These are phyloP conservation scores for Triticum timopheevii DNA, from an alignment of 176 grass and related monocot species.

Conservation along the genomic window DNA sequence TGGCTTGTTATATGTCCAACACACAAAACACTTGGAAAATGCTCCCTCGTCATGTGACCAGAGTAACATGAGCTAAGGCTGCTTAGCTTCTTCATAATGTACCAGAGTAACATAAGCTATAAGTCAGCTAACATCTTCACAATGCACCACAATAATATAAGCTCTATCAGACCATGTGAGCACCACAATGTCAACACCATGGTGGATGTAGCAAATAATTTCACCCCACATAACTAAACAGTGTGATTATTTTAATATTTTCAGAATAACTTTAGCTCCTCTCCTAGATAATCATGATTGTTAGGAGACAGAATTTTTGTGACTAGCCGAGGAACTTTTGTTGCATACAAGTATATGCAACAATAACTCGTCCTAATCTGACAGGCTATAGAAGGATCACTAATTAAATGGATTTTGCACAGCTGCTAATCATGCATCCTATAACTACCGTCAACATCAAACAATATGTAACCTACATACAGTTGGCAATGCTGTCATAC, in stretches of 20 bases:
- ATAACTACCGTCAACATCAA: background rate
- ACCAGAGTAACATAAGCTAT: background rate
- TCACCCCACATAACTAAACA: background rate
- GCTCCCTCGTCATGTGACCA: background rate
- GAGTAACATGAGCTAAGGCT: background rate
- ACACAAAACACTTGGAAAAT: background rate
- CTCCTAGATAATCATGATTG: background rate
- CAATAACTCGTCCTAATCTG: background rate
- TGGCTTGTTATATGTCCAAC: background rate
- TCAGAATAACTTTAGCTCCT: background rate
- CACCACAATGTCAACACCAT: background rate
- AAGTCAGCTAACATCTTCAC: background rate
- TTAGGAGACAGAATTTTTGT: background rate
- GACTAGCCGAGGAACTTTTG: background rate
- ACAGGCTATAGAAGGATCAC: background rate
- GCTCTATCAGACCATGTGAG: background rate
- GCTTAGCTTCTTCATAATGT: background rate
- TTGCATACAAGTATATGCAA: background rate
- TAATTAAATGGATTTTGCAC: slow-evolving; percentile 1
- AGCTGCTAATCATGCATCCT: background rate
- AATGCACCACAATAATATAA: background rate
- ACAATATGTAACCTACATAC: background rate
- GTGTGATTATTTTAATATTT: background rate
- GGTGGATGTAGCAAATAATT: background rate
- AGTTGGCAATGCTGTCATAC: background rate